Evolutionary conservation across 169 alveolate genomes (phyloP), one percentile per base, ranked within the genome.

Genomic region (Plasmodium malariae): DNA sequence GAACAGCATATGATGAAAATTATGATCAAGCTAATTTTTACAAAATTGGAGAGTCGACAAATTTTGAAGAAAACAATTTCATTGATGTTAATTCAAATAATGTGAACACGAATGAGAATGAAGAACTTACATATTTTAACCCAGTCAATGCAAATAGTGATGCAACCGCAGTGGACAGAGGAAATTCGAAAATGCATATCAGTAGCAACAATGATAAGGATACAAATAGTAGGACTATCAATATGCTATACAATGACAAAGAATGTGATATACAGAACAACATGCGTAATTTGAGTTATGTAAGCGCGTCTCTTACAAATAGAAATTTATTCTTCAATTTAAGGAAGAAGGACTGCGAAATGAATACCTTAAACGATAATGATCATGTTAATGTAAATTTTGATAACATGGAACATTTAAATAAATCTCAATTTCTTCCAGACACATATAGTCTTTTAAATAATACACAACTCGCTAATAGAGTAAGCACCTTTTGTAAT

Each of bases 391-490:
- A 70, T 55, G 40, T 48, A 3, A 17, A 0, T 70, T 70, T 70
- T 49, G 17, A 55, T 1, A 36, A 70, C 19, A 12, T 14, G 4
- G 1, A n/a, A 5, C 24, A 48, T 26, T 59, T 40, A 49, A 57
- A 28, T n/a, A 21, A 54, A n/a, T 28, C 26, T 34, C 49, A 73
- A 5, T 17, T 40, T 12, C 19, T 30, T 5, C 14, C 32, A 36
- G 57, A 37, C 28, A 21, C 71, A 3, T 73, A 55, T 30, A 36
- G 60, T 45, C 34, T 73, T 21, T 21, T 73, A 62, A 48, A 73
- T 30, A 73, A 73, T 48, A 21, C 49, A 34, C 63, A 57, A 34
- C 26, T 73, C 4, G 55, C 87, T 1, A 73, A 17, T 12, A 55
- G 34, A 30, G 11, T 73, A n/a, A 57, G 43, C 17, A 73, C 28